Base-by-base conservation (phyloP, 2,329 filamentous ascomycete genomes). In the Metarhizium guizhouense region DNA sequence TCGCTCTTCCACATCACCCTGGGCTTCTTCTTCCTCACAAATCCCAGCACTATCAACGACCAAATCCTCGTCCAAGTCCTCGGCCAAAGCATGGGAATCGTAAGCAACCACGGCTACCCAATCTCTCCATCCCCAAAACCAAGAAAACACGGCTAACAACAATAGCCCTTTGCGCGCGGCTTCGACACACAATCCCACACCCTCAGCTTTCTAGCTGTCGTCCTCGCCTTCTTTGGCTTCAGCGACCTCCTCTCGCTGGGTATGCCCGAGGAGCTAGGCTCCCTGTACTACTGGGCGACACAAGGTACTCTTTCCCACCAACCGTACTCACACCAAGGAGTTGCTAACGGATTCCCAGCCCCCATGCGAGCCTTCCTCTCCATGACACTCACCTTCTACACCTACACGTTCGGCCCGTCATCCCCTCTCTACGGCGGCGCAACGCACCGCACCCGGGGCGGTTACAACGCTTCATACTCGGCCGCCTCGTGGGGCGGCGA, bases 1-100 rank as follows among this genome's bases (percentile, higher is more conserved):
- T 88, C 87, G 63, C 81, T 95, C 68, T 90, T 94, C 75, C 89
- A 96, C 73, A 72, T 96, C 61, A 89, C 88, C 6, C 76, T 94
- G 51, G 90, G 86, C 64, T 91, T 86, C 72, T 90, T 94, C 75
- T 87, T 96, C 74, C 78, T 95, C 64, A 86, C 83, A 47, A 85
- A 80, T 57, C 92, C 92, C 6, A 74, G 75, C 58, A 78, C 81
- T 47, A 78, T 96, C 64, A 84, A 88, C 51, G 86, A 93, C 66
- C 90, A 95, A 65, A 84, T 86, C 53, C 70, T 95, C 25, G 88
- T 96, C 51, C 89, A 84, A 62, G 80, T 96, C 34, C 74, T 96
- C 30, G 90, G 90, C 54, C 87, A 95, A 70, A 84, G 88, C 54
- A 88, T 95, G 84, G 83, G 86, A 63, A 81, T 96, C 68, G 90